Base-by-base conservation (phyloP, 768 basidiomycete species). In the Serendipita sp. region DNA sequence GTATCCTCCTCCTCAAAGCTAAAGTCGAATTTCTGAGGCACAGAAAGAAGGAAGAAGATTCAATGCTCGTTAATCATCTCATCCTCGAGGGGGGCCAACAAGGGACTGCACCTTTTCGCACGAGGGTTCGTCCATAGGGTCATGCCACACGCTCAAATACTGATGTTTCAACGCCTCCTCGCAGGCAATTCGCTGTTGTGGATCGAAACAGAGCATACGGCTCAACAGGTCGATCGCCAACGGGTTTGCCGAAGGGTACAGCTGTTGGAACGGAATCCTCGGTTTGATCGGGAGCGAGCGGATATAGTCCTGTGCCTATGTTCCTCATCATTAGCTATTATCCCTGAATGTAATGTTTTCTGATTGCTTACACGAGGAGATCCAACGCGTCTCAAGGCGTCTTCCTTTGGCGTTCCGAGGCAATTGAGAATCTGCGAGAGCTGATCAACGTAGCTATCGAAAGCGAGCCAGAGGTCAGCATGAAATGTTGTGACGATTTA, bases 291-390 rank as follows among this genome's bases (percentile, higher is more conserved):
- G 96, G 30, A 99, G 79, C 26, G 93, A 96, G 60, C 96, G 88
- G 69, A 99, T 99, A 71, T 99, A 99, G 69, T 96, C 92, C 77
- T 95, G 93, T 0, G 92, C 92, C 90, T 93, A 33, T n/a, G n/a
- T n/a, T n/a, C n/a, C n/a, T n/a, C n/a, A n/a, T n/a, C n/a, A n/a
- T n/a, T n/a, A 3, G 51, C 31, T 7, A 38, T 44, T 4, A 51
- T 14, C 26, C 30, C 33, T 17, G 60, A 30, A 1, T 48, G 22
- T 42, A 4, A 31, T 34, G 38, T 33, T 45, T 33, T 26, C 13
- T 2, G 42, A 50, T 16, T 34, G 26, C 83, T 53, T 69, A 92
- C 93, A 64, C 96, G 80, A 33, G 96, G 95, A 41, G 89, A 92
- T 24, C 96, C 96, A 60, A 99, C 94, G 51, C 96, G 85, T 51